These are phyloP conservation scores for Euphrasia arctica DNA, from an alignment of 305 asterid species.

Conservation along the genomic window DNA sequence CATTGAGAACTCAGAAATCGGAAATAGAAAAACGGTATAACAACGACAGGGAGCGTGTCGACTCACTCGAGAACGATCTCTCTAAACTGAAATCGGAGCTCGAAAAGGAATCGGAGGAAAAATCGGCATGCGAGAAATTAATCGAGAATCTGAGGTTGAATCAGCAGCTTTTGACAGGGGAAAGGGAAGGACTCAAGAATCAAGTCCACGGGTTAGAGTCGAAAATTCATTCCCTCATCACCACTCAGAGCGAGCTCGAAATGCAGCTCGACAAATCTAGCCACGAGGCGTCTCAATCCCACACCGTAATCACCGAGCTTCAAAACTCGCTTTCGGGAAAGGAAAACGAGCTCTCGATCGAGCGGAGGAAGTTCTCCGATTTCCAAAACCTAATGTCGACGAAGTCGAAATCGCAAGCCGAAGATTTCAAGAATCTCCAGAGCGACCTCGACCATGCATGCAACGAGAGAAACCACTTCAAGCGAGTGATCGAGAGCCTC, in stretches of 20 bases:
- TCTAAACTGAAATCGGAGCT: constrained; percentile 29
- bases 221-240: constrained; percentile 32
- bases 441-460: constrained; percentile 22
- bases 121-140: constrained; percentile 11
- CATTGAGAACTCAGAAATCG: constrained; percentile 27
- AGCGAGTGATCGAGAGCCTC: constrained; percentile 29
- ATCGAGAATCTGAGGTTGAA: constrained; percentile 31
- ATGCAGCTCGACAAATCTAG: background rate
- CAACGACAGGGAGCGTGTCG: constrained; percentile 15
- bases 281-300: background rate
- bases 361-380: constrained; percentile 21
- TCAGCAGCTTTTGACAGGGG: constrained; percentile 25
- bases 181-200: constrained; percentile 26
- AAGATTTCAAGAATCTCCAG: constrained; percentile 27
- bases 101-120: constrained; percentile 35
- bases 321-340: constrained; percentile 24
- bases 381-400: constrained; percentile 19
- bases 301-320: constrained; percentile 30
- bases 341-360: constrained; percentile 27
- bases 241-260: constrained; percentile 30
- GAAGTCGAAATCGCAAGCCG: constrained; percentile 26
- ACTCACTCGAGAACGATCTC: constrained; percentile 32
- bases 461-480: constrained; percentile 26
- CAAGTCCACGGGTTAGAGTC: constrained; percentile 32
- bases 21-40: constrained; percentile 31